These are phyloP conservation scores for Xylaria sp. DNA, from an alignment of 2,329 filamentous ascomycete species.

Conservation along the genomic window DNA sequence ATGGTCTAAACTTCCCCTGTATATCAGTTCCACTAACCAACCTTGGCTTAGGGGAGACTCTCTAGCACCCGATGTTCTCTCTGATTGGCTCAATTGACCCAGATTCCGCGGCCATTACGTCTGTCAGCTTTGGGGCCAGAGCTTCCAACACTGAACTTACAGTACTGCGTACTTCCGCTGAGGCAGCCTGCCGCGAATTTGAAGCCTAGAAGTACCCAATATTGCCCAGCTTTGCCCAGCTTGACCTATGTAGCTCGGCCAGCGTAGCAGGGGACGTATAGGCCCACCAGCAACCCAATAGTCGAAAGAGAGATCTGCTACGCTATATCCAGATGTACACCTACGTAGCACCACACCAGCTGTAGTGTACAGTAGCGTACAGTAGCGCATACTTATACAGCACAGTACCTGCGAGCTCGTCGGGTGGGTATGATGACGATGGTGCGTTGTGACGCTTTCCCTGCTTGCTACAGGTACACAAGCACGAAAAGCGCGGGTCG, in stretches of 20 bases:
- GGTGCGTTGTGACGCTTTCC: conserved; percentile 27
- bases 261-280: background rate
- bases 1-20: background rate
- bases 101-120: conserved; percentile 29
- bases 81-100: conserved; percentile 27
- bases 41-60: conserved; percentile 5
- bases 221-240: conserved; percentile 2
- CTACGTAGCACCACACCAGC: background rate
- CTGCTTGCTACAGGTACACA: conserved; percentile 27
- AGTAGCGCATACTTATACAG: background rate
- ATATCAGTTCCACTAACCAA: background rate
- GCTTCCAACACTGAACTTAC: background rate
- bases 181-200: conserved; percentile 19
- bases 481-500: conserved; percentile 26
- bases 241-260: conserved; percentile 6
- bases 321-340: conserved; percentile 10
- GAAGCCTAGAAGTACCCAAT: background rate
- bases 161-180: conserved; percentile 15
- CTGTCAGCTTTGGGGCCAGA: conserved; percentile 4
- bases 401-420: conserved; percentile 12
- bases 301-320: conserved; percentile 16
- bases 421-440: conserved; percentile 36
- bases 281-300: conserved; percentile 27
- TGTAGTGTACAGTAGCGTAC: background rate
- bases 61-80: background rate